These are phyloP conservation scores for Geotrichum bryndzae DNA, from an alignment of 1,139 yeast genomes.

Conservation along the genomic window DNA sequence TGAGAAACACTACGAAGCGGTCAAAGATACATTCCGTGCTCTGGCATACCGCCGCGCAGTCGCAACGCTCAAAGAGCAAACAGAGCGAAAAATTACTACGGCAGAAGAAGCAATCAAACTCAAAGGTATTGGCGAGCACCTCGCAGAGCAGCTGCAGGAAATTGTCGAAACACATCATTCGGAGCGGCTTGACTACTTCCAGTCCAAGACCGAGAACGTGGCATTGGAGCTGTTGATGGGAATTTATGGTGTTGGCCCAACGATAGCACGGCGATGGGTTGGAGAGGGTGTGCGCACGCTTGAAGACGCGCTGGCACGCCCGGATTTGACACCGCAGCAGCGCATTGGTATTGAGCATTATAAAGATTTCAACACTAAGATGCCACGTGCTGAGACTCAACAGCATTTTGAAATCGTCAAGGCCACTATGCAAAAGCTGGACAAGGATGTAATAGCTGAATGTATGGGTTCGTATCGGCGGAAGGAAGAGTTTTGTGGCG, in stretches of 20 bases:
- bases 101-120: slow-evolving; percentile 41
- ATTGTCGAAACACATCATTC: slow-evolving; percentile 41
- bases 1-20: slow-evolving; percentile 30
- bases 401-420: slow-evolving; percentile 40
- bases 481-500: slow-evolving; percentile 48
- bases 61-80: slow-evolving; percentile 33
- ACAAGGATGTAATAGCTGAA: slow-evolving; percentile 37
- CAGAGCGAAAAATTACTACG: slow-evolving; percentile 33
- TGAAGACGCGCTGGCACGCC: slow-evolving; percentile 37
- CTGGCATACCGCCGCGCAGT: slow-evolving; percentile 48
- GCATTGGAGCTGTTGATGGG: slow-evolving; percentile 37
- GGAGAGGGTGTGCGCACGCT: slow-evolving; percentile 39
- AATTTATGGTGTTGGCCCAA: slow-evolving; percentile 52
- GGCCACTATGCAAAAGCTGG: slow-evolving; percentile 36
- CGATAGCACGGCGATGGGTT: slow-evolving; percentile 43
- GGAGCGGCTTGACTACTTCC: slow-evolving; percentile 35
- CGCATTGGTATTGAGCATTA: slow-evolving; percentile 46
- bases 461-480: slow-evolving; percentile 56
- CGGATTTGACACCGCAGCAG: slow-evolving; percentile 39
- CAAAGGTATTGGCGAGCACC: slow-evolving; percentile 43
- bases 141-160: slow-evolving; percentile 47
- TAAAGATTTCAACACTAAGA: slow-evolving; percentile 46
- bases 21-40: slow-evolving; percentile 39
- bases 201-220: slow-evolving; percentile 27
- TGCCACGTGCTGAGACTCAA: slow-evolving; percentile 46